Conservation (phyloP, 176 grass and related monocot species). For the Oryza rufipogon region DNA sequence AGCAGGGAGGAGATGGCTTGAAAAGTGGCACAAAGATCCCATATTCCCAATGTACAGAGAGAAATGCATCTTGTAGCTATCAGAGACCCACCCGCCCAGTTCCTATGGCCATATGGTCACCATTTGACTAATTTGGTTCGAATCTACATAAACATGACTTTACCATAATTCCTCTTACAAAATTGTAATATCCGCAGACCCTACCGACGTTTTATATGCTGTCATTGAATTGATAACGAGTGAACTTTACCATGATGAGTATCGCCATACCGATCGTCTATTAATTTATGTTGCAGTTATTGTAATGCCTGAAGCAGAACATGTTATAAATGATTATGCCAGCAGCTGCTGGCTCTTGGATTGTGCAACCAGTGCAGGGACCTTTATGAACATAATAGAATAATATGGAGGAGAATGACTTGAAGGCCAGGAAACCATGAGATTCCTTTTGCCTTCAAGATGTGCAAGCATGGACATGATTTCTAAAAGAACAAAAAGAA, state of each 20-base stretch:
- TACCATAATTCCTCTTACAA: not conserved
- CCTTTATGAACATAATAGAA: constrained; percentile 46
- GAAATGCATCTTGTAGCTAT: constrained; percentile 15
- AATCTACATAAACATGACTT: constrained; percentile 8
- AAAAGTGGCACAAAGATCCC: constrained; percentile 40
- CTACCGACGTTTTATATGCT: not conserved
- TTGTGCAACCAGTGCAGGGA: constrained; percentile 17
- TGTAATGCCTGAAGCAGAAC: constrained; percentile 8
- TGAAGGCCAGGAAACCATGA: constrained; percentile 64
- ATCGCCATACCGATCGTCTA: constrained; percentile 19
- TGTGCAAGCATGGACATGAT: constrained; percentile 51
- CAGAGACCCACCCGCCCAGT: constrained; percentile 2
- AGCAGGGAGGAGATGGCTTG: constrained; percentile 23
- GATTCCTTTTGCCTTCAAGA: constrained; percentile 34
- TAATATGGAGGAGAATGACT: constrained; percentile 52
- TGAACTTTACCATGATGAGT: not conserved
- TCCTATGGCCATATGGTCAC: not conserved
- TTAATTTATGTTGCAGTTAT: constrained; percentile 3
- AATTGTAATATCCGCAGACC: not conserved
- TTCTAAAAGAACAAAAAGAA: constrained; percentile 55
- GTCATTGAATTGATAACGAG: not conserved
- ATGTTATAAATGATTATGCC: constrained; percentile 2
- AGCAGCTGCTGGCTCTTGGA: constrained; percentile 19
- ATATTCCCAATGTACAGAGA: constrained; percentile 2
- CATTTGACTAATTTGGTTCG: constrained; percentile 5